These are phyloP conservation scores for Ceratobasidium sp. DNA, from an alignment of 1,284 basidiomycete species.

Conservation along the genomic window DNA sequence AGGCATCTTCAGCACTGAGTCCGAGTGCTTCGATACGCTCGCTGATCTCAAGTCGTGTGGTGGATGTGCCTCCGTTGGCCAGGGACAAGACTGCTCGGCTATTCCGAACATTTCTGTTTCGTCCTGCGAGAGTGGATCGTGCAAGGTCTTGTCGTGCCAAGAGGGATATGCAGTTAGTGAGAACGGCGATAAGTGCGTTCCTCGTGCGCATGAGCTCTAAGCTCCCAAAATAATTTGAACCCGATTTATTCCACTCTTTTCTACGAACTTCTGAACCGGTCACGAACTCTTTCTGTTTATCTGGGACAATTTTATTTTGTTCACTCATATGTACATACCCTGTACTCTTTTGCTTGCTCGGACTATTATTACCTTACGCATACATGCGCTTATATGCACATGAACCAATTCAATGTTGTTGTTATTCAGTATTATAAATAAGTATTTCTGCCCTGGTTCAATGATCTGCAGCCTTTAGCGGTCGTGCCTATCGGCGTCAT, in stretches of 20 bases:
- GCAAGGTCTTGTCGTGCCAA: constrained; percentile 24
- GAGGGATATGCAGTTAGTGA: not conserved
- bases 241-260: not conserved
- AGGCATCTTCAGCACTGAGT: not conserved
- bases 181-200: not conserved
- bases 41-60: constrained; percentile 21
- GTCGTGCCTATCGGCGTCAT: no score
- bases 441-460: no score
- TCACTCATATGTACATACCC: not conserved
- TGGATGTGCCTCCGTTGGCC: constrained; percentile 18
- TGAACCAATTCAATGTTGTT: no score
- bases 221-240: not conserved
- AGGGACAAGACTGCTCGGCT: constrained; percentile 17
- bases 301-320: constrained; percentile 10
- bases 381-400: constrained; percentile 2
- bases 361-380: not conserved
- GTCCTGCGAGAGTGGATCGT: not conserved
- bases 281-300: not conserved
- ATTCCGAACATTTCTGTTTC: constrained; percentile 9
- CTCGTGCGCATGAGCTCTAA: not conserved
- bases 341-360: not conserved
- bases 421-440: no score
- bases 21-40: constrained; percentile 7
- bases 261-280: constrained; percentile 5
- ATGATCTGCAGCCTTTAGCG: no score